Percentiles rank a stretch among this genome's conserved stretches.
These are phyloP conservation scores for Kandelia obovata DNA, from an alignment of 345 rosid species.

Conservation along the genomic window DNA sequence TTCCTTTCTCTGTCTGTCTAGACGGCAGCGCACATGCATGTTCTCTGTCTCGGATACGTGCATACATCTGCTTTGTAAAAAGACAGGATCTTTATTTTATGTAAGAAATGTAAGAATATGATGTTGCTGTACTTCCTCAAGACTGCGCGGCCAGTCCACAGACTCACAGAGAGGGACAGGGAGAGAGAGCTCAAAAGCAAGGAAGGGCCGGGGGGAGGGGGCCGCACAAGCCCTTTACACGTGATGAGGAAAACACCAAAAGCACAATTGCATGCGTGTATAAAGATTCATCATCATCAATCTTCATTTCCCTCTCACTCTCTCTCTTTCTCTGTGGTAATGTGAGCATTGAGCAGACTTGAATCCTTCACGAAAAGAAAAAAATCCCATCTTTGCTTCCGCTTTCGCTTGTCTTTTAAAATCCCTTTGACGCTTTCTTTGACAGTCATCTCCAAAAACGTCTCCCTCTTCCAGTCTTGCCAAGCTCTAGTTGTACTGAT, in stretches of 20 bases:
- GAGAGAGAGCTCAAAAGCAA: constrained; percentile 1
- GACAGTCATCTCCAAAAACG: neutral
- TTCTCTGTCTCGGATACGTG: too few relatives aligned
- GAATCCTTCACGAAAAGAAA: neutral
- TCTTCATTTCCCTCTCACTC: constrained; percentile 31
- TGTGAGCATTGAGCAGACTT: neutral
- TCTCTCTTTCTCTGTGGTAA: neutral
- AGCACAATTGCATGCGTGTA: constrained; percentile 93
- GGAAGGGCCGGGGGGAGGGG: neutral
- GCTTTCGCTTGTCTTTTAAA: constrained; percentile 14
- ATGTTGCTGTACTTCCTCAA: constrained; percentile 29
- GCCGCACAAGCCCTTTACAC: constrained; percentile 59
- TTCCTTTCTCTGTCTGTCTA: too few relatives aligned
- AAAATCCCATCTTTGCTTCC: constrained; percentile 13
- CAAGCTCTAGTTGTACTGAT: neutral
- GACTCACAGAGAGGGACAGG: neutral
- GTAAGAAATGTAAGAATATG: neutral
- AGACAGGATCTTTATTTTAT: neutral
- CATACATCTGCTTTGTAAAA: neutral
- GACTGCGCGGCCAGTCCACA: constrained; percentile 40
- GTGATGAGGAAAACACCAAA: constrained; percentile 86
- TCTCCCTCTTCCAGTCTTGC: neutral
- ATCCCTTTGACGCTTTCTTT: constrained; percentile 19
- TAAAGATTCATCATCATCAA: constrained; percentile 48
- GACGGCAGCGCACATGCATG: too few relatives aligned